A percentile compares a stretch with the other conserved stretches of the same genome.
Evolutionary conservation across 805 yeast genomes (phyloP).

Genomic region (Candida quercuum): DNA sequence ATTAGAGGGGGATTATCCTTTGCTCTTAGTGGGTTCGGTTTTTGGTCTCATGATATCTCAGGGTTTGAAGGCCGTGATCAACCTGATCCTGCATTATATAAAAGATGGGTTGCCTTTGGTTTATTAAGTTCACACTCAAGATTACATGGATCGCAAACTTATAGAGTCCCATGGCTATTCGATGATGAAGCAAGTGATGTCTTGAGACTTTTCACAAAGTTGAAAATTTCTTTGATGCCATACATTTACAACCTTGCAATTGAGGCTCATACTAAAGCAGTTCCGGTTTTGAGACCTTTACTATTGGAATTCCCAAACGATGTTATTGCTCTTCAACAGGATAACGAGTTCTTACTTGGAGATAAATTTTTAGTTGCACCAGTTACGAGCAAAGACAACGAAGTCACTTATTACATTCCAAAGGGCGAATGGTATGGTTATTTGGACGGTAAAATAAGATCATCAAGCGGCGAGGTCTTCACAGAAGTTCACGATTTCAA

Average conservation of each 20-base stretch:
- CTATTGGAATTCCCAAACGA: slow-evolving; percentile 15
- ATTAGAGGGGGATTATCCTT: slow-evolving; percentile 20
- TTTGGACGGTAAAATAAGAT: slow-evolving; percentile 16
- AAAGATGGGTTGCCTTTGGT: slow-evolving; percentile 21
- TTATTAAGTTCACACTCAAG: slow-evolving; percentile 19
- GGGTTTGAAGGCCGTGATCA: slow-evolving; percentile 16
- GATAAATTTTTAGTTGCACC: slow-evolving; percentile 19
- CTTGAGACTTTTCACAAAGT: slow-evolving; percentile 14
- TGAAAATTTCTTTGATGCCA: slow-evolving; percentile 20
- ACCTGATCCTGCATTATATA: slow-evolving; percentile 19
- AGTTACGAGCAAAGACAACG: slow-evolving; percentile 10
- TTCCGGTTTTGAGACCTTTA: slow-evolving; percentile 16
- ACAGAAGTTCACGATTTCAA: slow-evolving; percentile 14
- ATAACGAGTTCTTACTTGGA: slow-evolving; percentile 16
- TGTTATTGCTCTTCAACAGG: slow-evolving; percentile 8
- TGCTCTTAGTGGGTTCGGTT: slow-evolving; percentile 18
- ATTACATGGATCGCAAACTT: slow-evolving; percentile 18
- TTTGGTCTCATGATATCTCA: slow-evolving; percentile 22
- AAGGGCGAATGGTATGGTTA: slow-evolving; percentile 20
- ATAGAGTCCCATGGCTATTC: slow-evolving; percentile 22
- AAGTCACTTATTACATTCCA: slow-evolving; percentile 17
- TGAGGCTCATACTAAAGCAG: slow-evolving; percentile 15
- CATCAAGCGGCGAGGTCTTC: slow-evolving; percentile 12
- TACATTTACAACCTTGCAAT: slow-evolving; percentile 16
- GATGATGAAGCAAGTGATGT: slow-evolving; percentile 19